Base-by-base conservation (phyloP, 352 stramenopile genomes). In the Phytophthora brassicae region DNA sequence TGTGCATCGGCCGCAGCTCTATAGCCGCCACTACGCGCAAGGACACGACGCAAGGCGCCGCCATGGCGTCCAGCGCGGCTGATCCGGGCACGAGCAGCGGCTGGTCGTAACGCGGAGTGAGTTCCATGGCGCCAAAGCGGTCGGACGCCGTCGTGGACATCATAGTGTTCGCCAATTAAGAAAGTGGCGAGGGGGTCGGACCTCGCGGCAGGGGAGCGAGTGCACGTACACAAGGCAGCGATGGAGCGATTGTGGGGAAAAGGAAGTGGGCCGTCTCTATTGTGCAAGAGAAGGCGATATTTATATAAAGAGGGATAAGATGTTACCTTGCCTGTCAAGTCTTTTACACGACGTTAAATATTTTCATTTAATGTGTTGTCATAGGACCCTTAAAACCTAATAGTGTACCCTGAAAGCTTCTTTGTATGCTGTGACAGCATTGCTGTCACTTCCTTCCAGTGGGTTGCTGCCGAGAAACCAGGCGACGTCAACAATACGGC, bases 1-100 rank as follows among this genome's bases (percentile, higher is more conserved):
- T 92, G 47, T 82, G 73, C 75, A 89, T 83, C 8, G 83, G 66
- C 14, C 77, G 77, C 69, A 92, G 72, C 31, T 71, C 70, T 50
- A 77, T 66, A 22, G 80, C 83, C 14, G 79, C 68, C 42, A 86
- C 79, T 4, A 89, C 70, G 56, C 80, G 77, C 31, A 89, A 49
- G 22, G 74, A 86, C 44, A 90, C 70, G 44, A 88, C 75, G 51
- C 67, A 89, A 6, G 78, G 74, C n/a, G 74, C 69, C 48, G 72
- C 56, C 66, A 89, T 83, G 53, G 72, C 77, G 52, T 90, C 82
- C 39, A 90, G 66, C 29, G 76, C 79, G 53, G 75, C 64, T 35
- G 81, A 87, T 41, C 74, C 72, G 0, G 72, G 73, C 42, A 86
- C 60, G 42, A 91, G 51, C 46, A 91, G 74, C 67, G 82, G 82